phyloP scores from a whole-genome alignment of 768 basidiomycete genomes.

The Bullera alba region DNA sequence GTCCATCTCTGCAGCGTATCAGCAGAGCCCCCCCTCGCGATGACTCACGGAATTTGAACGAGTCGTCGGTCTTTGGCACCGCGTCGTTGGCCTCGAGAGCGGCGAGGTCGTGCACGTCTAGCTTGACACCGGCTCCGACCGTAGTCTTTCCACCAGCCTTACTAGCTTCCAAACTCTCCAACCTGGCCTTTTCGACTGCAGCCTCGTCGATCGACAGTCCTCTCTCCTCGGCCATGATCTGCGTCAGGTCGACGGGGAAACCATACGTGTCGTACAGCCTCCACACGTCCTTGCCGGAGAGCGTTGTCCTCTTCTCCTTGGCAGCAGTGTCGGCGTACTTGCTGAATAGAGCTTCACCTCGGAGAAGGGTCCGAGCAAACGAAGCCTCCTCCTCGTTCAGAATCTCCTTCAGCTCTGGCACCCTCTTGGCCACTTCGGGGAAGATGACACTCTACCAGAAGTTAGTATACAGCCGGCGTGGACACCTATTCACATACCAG shows the following conservation, averaged over 20 bases:
- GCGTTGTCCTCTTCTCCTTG: slow-evolving; percentile 57
- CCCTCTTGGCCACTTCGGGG: slow-evolving; percentile 82
- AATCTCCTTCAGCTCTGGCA: slow-evolving; percentile 82
- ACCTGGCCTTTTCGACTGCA: slow-evolving; percentile 84
- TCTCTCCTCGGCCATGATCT: slow-evolving; percentile 93
- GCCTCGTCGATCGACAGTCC: slow-evolving; percentile 73
- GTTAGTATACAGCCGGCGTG: slow-evolving; percentile 4
- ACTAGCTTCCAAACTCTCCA: slow-evolving; percentile 81
- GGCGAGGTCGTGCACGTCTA: slow-evolving; percentile 92
- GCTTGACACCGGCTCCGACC: slow-evolving; percentile 61
- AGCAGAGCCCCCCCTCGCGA: not conserved
- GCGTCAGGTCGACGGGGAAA: slow-evolving; percentile 93
- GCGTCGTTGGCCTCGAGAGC: slow-evolving; percentile 66
- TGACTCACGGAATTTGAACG: slow-evolving; percentile 77
- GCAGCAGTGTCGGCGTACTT: slow-evolving; percentile 68
- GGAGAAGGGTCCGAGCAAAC: slow-evolving; percentile 91
- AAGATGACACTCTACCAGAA: slow-evolving; percentile 65
- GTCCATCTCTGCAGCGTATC: slow-evolving; percentile 56
- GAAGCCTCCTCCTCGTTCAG: slow-evolving; percentile 96
- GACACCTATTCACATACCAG: slow-evolving; percentile 56
- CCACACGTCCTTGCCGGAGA: slow-evolving; percentile 93
- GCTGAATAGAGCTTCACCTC: slow-evolving; percentile 92
- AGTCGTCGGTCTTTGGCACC: slow-evolving; percentile 89
- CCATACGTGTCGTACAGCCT: slow-evolving; percentile 95
- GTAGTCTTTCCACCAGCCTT: slow-evolving; percentile 64